Base-by-base conservation (phyloP, 2,329 filamentous ascomycete genomes). In the Paracorniculantispora psalliotae region DNA sequence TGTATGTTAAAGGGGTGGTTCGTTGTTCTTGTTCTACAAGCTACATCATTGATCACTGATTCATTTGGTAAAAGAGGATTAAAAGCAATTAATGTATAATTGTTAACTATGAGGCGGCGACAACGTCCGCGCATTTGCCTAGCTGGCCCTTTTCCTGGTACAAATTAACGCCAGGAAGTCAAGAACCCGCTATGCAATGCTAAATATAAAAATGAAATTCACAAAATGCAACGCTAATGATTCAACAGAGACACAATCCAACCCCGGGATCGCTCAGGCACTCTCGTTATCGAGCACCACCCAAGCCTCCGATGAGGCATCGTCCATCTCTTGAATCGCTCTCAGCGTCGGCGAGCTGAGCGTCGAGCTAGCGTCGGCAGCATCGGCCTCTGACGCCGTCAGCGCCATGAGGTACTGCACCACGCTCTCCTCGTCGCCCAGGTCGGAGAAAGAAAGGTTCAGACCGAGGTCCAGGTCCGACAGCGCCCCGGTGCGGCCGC, bases 321-420 rank as follows among this genome's bases (percentile, higher is more conserved):
- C 44, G 1, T 48, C 53, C 53, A 57, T 49, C 23, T 49, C 44
- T 21, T 57, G 53, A 41, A 49, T 30, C 23, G 44, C 53, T 13
- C 43, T 41, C 43, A 57, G 44, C 30, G 53, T 48, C 53, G 53
- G 43, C 33, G 53, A 57, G 53, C 44, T 57, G 44, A 48, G 44
- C 44, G 53, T 48, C 53, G 53, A 57, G 33, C 53, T 57, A 19
- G 25, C 44, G 8, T 26, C 33, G 4, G 44, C 44, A 12, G 30
- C 53, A 21, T 39, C 53, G 4, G 53, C 53, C 30, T 56, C 53
- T 2, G 53, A 48, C 39, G 33, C 44, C 26, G 53, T 48, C 53
- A 49, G 53, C 44, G 53, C 53, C 23, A 56, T 28, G 53, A 47
- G 28, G 33, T 56, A 56, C 53, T 49, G 33, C 7, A 57, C 44